Evolutionary conservation across 345 rosid species (phyloP).

Genomic region (Syzygium grande): DNA sequence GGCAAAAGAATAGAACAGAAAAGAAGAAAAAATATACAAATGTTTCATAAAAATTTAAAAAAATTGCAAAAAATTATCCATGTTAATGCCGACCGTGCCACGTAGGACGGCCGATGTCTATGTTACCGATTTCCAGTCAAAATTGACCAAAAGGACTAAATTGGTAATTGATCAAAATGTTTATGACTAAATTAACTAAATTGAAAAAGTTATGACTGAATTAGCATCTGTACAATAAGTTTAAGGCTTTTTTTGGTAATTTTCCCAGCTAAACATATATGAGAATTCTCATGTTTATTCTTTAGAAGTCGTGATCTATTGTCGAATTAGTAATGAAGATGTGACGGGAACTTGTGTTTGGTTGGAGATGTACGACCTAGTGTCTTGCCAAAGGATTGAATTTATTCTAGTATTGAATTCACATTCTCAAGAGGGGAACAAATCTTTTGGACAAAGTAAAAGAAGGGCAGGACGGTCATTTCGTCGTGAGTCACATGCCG

Average conservation of each 20-base stretch:
- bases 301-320: background rate
- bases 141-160: fast-evolving
- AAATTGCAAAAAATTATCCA: background rate
- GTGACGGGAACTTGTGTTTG: background rate
- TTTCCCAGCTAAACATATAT: background rate
- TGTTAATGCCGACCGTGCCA: background rate
- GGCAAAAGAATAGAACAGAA: background rate
- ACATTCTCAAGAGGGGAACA: background rate
- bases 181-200: background rate
- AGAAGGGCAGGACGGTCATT: background rate
- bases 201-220: background rate
- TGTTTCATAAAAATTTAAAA: background rate
- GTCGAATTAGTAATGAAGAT: background rate
- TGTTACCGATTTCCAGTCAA: fast-evolving
- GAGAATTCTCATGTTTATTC: background rate
- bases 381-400: too few species aligned
- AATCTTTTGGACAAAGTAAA: background rate
- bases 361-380: background rate
- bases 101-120: background rate
- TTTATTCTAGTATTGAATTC: too few species aligned
- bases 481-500: background rate
- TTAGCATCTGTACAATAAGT: background rate
- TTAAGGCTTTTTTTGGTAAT: background rate
- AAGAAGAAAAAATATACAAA: too few species aligned
- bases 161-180: background rate